phyloP scores from a whole-genome alignment of 106 monocot genomes.

The Apostasia shenzhenica region DNA sequence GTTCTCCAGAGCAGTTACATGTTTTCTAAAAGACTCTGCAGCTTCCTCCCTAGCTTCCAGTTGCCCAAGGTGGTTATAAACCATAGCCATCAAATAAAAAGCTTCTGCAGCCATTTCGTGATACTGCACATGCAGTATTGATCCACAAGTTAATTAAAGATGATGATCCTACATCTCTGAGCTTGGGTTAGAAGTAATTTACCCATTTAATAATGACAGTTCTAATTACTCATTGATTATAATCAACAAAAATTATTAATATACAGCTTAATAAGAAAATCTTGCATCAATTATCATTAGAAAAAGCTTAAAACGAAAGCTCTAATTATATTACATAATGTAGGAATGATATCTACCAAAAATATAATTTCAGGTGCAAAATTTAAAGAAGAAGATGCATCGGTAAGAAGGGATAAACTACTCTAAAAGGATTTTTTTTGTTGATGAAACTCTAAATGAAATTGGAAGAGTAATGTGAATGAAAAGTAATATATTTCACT shows the following conservation, averaged over 20 bases:
- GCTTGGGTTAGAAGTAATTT: neutral
- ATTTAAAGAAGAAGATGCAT: too few species aligned
- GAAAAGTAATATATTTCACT: too few species aligned
- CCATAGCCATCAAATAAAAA: slow-evolving; percentile 70
- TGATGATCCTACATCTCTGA: neutral
- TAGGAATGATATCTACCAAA: too few species aligned
- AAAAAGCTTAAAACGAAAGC: too few species aligned
- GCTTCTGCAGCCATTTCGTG: slow-evolving; percentile 88
- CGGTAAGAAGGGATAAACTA: too few species aligned
- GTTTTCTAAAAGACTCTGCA: slow-evolving; percentile 60
- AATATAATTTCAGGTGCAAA: too few species aligned
- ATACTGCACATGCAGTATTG: slow-evolving; percentile 33
- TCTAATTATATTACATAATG: too few species aligned
- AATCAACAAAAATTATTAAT: too few species aligned
- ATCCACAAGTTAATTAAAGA: neutral
- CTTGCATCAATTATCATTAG: too few species aligned
- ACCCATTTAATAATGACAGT: neutral
- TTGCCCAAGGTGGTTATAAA: slow-evolving; percentile 52
- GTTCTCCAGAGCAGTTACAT: slow-evolving; percentile 47
- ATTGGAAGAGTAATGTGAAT: neutral
- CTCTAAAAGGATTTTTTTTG: too few species aligned
- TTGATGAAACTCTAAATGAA: too few species aligned
- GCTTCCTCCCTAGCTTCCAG: slow-evolving; percentile 72
- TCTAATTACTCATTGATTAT: neutral
- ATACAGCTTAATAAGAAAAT: too few species aligned